Evolutionary conservation across 1,284 basidiomycete species (phyloP), one percentile per base, ranked within the genome.

Genomic region (Leccinum subfulvum): DNA sequence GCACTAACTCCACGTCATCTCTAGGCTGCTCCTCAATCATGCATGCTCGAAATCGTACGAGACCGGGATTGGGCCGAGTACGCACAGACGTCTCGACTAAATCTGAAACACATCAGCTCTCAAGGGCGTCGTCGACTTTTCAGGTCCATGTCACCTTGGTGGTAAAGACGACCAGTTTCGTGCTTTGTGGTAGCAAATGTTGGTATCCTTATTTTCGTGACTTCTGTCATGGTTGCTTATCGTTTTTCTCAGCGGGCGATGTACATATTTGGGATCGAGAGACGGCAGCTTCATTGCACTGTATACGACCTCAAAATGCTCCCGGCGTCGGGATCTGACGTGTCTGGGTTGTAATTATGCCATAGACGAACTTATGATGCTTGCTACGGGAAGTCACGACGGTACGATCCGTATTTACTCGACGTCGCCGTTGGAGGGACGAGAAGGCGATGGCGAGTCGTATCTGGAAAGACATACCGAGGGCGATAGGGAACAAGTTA

Each of bases 211-310:
- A 62, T 18, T 41, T 33, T 33, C 33, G 33, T 33, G 33, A 33
- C 33, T 4, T 33, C 10, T 4, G 33, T 33, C 16, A 55, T 49
- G 21, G 21, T 57, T 33, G 23, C 63, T 73, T 16, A 65, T 63
- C 2, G n/a, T 16, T 33, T 39, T 49, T 63, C n/a, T 62, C 61
- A 91, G 90, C 82, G 65, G 90, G 91, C 2, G 89, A 91, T 68
- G 86, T 92, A 33, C 87, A 91, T 68, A 89, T 92, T n/a, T 92
- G 91, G 91, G 90, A 92, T 69, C 83, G 86, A 62, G 88, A 91
- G 74, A 88, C 88, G 8, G 91, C 83, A 9, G 81, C 84, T 21
- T 74, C 89, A 2, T 76, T 92, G 4, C 88, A 89, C 64, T 82
- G 86, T 66, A 80, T 92, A 63, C 84, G 82, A 21, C 81, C 85